Base-by-base conservation (phyloP, 805 yeast genomes). In the Sugiyamaella mastotermitis region DNA sequence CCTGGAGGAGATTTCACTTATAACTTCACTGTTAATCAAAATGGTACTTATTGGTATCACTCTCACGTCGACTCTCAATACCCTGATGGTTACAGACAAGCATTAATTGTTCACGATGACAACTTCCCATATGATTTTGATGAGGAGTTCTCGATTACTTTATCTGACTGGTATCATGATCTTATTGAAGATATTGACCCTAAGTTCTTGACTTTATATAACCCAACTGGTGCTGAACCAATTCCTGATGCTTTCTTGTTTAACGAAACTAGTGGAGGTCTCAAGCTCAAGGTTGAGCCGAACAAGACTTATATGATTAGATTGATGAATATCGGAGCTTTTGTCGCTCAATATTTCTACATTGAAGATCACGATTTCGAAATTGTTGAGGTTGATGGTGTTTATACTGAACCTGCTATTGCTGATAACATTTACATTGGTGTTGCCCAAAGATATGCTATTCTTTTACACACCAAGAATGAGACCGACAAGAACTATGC, bases 191-290 rank as follows among this genome's bases (percentile, higher is more conserved):
- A 82, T 49, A 64, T 69, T 47, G 49, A 58, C 15, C 65, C 70
- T 13, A 42, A 51, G 25, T 88, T 92, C 66, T 57, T 87, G 68
- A 74, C 65, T 48, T 58, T 79, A 46, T 78, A 70, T 67, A 92
- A 92, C 63, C 98, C 98, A 42, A 85, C 96, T 7, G 98, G 98
- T 56, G 96, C 97, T 31, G 98, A 92, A 66, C 98, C 98, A 36
- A 79, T 92, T 50, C 98, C 98, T 6, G 82, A 83, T 49, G 68
- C 72, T 57, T 62, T 83, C 50, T 71, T 92, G 52, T 68, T 87
- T 60, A 90, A 90, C 65, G 86, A 87, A 57, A 80, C 95, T 9
- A 73, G 69, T 54, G 24, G 24, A 9, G 9, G 9, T 17, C 50
- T 53, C 23, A 81, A 83, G 61, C 66, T 73, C 55, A 48, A 64